Conservation (phyloP, 495 filamentous ascomycete species). For the Hypoxylon cercidicola region DNA sequence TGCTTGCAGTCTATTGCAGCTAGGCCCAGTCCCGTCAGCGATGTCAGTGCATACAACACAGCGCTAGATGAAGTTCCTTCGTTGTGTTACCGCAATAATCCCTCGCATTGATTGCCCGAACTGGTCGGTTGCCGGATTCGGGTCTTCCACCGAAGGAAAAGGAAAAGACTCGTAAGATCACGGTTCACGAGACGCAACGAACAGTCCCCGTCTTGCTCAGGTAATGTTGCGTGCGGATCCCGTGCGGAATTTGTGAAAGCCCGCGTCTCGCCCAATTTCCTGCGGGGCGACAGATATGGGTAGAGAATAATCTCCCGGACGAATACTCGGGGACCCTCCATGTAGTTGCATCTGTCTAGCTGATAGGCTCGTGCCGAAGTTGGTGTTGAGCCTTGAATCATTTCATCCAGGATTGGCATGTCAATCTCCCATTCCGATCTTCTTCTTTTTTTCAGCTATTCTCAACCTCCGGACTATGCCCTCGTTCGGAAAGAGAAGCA, state of each 20-base stretch:
- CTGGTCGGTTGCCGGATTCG: conserved; percentile 32
- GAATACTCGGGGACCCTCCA: background rate
- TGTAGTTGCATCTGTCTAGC: conserved; percentile 9
- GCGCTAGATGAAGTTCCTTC: conserved; percentile 9
- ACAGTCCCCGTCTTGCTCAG: background rate
- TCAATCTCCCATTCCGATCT: conserved; percentile 17
- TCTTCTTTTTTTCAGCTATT: conserved; percentile 30
- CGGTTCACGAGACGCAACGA: background rate
- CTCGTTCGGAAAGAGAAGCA: conserved; percentile 24
- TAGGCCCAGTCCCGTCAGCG: conserved; percentile 18
- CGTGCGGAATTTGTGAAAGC: conserved; percentile 6
- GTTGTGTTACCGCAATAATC: conserved; percentile 32
- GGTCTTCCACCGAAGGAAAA: conserved; percentile 28
- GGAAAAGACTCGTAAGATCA: conserved; percentile 26
- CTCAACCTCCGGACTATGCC: conserved; percentile 1
- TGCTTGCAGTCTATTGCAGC: conserved; percentile 23
- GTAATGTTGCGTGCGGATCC: conserved; percentile 23
- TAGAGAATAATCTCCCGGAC: background rate
- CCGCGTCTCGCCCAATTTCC: conserved; percentile 19
- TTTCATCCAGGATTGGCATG: conserved; percentile 20
- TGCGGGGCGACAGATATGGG: conserved; percentile 18
- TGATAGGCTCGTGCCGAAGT: conserved; percentile 19
- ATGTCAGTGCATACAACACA: background rate
- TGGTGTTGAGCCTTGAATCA: conserved; percentile 13
- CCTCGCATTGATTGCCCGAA: conserved; percentile 30